Conservation (phyloP, 2,329 filamentous ascomycete genomes). For the Chrysosphaeria jannelii region DNA sequence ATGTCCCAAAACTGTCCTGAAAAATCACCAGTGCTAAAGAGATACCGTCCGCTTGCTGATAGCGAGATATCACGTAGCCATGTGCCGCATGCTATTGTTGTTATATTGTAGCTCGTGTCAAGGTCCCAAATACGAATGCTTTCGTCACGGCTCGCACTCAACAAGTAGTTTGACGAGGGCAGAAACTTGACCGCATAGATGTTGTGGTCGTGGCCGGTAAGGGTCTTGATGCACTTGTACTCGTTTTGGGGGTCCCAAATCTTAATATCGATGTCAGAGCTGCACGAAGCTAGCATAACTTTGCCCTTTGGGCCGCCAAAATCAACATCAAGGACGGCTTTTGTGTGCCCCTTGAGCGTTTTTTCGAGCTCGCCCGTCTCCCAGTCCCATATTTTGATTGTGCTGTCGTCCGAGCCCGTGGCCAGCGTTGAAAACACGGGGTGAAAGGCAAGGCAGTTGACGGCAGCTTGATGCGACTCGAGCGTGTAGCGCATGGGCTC, state of each 20-base stretch:
- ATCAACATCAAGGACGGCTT: constrained; percentile 63
- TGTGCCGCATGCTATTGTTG: constrained; percentile 55
- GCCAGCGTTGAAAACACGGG: constrained; percentile 74
- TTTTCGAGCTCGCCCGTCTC: constrained; percentile 71
- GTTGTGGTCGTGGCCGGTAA: constrained; percentile 77
- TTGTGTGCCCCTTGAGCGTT: constrained; percentile 79
- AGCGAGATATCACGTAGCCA: constrained; percentile 81
- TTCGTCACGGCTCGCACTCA: constrained; percentile 62
- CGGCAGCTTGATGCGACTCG: constrained; percentile 50
- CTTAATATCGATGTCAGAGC: constrained; percentile 75
- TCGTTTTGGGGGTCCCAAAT: constrained; percentile 79
- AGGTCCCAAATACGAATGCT: constrained; percentile 78
- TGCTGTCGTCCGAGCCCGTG: constrained; percentile 71
- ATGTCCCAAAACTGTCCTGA: too few relatives aligned
- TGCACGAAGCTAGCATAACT: constrained; percentile 54
- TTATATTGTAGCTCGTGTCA: constrained; percentile 72
- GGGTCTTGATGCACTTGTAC: constrained; percentile 81
- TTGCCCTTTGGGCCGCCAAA: constrained; percentile 63
- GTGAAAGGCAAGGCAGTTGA: constrained; percentile 78
- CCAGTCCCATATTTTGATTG: constrained; percentile 96
- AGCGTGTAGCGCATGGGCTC: constrained; percentile 55
- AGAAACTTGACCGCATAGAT: constrained; percentile 75
- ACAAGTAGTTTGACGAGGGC: constrained; percentile 56
- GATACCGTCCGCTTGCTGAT: constrained; percentile 53
- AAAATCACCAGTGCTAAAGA: constrained; percentile 56